These are phyloP conservation scores for Tetraselmis striata DNA, from an alignment of 139 green algal genomes.

Conservation along the genomic window DNA sequence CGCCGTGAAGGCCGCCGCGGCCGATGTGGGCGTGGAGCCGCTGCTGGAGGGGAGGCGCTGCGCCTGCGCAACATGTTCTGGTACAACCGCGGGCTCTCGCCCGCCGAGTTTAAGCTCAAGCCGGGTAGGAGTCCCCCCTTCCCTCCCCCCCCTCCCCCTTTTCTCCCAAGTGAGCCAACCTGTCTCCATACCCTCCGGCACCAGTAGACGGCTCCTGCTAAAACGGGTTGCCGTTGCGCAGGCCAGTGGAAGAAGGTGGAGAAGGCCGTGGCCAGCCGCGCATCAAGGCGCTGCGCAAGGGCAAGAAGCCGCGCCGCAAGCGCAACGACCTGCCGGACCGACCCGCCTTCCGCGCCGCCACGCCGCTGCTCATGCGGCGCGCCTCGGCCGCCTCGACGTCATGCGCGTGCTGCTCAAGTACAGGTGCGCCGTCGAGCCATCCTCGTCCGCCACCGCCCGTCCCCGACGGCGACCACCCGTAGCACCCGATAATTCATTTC, in stretches of 20 bases:
- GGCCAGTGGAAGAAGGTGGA: background rate
- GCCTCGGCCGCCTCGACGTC: slow-evolving; percentile 23
- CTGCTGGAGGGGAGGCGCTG: slow-evolving; percentile 1
- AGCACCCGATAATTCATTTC: too few species aligned
- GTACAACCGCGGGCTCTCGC: slow-evolving; percentile 5
- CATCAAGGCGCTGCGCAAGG: background rate
- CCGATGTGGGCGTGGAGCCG: too few species aligned
- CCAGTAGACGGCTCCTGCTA: too few species aligned
- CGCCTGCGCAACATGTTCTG: slow-evolving; percentile 14
- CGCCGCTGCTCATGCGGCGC: slow-evolving; percentile 23
- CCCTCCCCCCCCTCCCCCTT: too few species aligned
- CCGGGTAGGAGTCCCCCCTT: too few species aligned
- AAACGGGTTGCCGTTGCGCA: too few species aligned
- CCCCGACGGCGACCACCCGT: too few species aligned
- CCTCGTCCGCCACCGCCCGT: too few species aligned
- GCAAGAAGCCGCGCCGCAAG: background rate
- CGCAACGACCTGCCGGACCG: slow-evolving; percentile 19
- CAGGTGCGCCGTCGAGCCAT: background rate
- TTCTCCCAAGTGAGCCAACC: too few species aligned
- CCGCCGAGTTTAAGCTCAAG: background rate
- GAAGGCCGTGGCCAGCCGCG: background rate
- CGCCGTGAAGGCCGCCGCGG: background rate
- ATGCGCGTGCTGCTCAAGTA: slow-evolving; percentile 8
- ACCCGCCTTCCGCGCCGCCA: slow-evolving; percentile 19
- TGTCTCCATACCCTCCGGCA: too few species aligned